A percentile compares a stretch with the other conserved stretches of the same genome.
Conservation (phyloP, 1,284 basidiomycete species). For the Ustilago hordei region DNA sequence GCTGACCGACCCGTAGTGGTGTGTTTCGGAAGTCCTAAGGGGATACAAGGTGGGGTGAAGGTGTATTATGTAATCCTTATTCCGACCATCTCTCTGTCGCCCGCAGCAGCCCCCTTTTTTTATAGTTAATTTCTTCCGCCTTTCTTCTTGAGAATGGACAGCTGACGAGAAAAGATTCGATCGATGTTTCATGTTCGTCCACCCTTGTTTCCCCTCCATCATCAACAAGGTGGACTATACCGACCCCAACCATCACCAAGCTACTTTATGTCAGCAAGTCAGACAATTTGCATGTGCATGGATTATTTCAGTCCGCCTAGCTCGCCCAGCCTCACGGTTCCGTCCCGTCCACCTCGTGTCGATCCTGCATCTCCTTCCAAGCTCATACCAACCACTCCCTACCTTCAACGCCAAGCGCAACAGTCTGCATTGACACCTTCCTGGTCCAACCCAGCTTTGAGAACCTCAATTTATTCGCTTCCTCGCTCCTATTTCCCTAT, state of each 20-base stretch:
- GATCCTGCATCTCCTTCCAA: neutral
- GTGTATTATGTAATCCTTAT: conserved; percentile 24
- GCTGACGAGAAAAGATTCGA: neutral
- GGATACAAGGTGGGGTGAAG: neutral
- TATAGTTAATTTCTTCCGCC: neutral
- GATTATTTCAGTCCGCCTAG: neutral
- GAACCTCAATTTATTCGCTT: neutral
- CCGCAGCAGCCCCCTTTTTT: conserved; percentile 13
- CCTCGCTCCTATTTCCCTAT: neutral
- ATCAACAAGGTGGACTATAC: neutral
- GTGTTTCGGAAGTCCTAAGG: neutral
- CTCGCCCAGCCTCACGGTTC: neutral
- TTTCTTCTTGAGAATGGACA: conserved; percentile 21
- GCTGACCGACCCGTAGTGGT: neutral
- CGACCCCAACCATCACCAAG: neutral
- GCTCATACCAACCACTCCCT: neutral
- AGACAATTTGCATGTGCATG: conserved; percentile 1
- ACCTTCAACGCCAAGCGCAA: neutral
- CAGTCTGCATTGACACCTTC: neutral
- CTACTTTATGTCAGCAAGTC: neutral
- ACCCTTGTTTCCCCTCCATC: conserved; percentile 7
- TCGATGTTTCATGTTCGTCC: neutral
- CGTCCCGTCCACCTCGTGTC: neutral
- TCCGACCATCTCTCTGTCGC: neutral
- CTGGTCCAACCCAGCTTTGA: neutral